phyloP scores from a whole-genome alignment of 108 stramenopile genomes.

The Skeletonema menzelii region DNA sequence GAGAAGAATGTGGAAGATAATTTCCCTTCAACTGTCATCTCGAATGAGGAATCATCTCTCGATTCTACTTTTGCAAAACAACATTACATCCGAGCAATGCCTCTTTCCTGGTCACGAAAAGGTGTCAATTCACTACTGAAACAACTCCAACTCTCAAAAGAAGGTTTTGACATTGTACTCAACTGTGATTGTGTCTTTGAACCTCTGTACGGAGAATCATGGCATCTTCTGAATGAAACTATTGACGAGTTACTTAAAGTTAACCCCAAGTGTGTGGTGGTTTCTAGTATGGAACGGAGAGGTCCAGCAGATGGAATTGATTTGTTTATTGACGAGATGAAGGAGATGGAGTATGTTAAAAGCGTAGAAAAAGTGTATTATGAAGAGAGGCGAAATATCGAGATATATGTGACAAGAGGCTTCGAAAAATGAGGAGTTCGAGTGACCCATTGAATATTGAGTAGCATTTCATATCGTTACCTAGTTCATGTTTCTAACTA shows the following conservation, averaged over 20 bases:
- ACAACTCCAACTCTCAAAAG: slow-evolving; percentile 7
- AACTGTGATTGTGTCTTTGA: slow-evolving; percentile 90
- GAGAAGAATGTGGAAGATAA: slow-evolving; percentile 52
- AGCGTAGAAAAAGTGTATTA: slow-evolving; percentile 35
- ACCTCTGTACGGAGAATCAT: slow-evolving; percentile 79
- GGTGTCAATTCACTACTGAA: slow-evolving; percentile 23
- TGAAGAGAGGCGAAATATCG: slow-evolving; percentile 28
- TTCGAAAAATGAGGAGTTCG: background rate
- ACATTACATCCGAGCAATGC: slow-evolving; percentile 33
- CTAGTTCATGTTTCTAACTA: too few relatives aligned
- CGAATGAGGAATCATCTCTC: background rate
- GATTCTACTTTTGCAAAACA: background rate
- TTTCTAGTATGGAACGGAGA: slow-evolving; percentile 80
- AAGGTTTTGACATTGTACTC: slow-evolving; percentile 70
- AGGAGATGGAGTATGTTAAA: slow-evolving; percentile 20
- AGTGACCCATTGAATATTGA: too few relatives aligned
- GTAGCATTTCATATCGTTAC: too few relatives aligned
- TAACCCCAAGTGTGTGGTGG: slow-evolving; percentile 55
- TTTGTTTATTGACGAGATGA: slow-evolving; percentile 52
- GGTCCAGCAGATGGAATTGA: slow-evolving; percentile 65
- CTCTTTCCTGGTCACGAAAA: slow-evolving; percentile 53
- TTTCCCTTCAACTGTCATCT: slow-evolving; percentile 29
- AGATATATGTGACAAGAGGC: slow-evolving; percentile 43
- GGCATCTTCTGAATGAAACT: slow-evolving; percentile 67
- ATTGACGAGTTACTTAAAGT: slow-evolving; percentile 56